These are phyloP conservation scores for Rubroshorea leprosula DNA, from an alignment of 345 rosid genomes.

Conservation along the genomic window DNA sequence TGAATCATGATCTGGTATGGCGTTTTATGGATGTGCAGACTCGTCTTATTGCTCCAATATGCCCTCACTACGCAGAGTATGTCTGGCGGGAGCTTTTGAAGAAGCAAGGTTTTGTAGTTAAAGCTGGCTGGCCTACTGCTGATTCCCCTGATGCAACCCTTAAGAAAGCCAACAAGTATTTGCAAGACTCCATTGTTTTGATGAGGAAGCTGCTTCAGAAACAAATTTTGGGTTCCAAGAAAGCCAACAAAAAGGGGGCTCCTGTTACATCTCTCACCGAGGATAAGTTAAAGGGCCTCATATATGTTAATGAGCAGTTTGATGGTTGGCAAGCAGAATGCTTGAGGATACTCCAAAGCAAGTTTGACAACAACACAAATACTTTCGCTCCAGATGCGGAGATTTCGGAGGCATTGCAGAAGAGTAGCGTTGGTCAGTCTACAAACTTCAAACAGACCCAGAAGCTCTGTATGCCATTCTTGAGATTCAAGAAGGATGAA, in stretches of 20 bases:
- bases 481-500: conserved; percentile 85
- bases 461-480: conserved; percentile 83
- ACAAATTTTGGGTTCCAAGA: conserved; percentile 64
- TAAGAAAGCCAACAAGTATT: conserved; percentile 77
- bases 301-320: conserved; percentile 73
- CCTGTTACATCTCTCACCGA: conserved; percentile 43
- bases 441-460: conserved; percentile 58
- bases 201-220: conserved; percentile 80
- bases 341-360: conserved; percentile 60
- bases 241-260: conserved; percentile 60
- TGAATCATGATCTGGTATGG: conserved; percentile 65
- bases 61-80: conserved; percentile 88
- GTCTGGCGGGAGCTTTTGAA: conserved; percentile 84
- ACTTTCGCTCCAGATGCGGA: conserved; percentile 60
- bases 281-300: conserved; percentile 47
- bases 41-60: conserved; percentile 76
- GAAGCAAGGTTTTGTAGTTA: conserved; percentile 70
- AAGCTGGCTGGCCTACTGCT: conserved; percentile 89
- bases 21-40: conserved; percentile 90
- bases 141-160: conserved; percentile 65
- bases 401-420: conserved; percentile 54
- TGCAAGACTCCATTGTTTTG: conserved; percentile 74
- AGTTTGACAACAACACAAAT: conserved; percentile 36
- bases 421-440: conserved; percentile 44
- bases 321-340: conserved; percentile 91